Evolutionary conservation across 768 basidiomycete species (phyloP), one percentile per base, ranked within the genome.

Genomic region (Favolaschia claudopus): DNA sequence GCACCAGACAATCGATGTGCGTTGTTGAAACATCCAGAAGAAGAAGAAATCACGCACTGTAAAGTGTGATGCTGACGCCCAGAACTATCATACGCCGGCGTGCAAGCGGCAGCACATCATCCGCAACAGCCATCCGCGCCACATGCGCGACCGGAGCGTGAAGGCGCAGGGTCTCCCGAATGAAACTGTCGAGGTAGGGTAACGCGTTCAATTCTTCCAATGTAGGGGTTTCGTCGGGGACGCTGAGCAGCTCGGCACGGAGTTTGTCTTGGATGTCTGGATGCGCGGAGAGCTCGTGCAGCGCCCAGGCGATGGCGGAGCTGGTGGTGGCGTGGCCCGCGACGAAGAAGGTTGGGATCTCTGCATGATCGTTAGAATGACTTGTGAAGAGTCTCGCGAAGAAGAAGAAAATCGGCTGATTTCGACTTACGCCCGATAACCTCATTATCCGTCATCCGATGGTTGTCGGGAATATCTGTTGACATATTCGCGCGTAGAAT

Each of bases 401-500:
- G n/a, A n/a, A n/a, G n/a, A n/a, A n/a, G n/a, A n/a, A n/a, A n/a
- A n/a, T n/a, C n/a, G n/a, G n/a, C n/a, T n/a, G n/a, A n/a, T n/a
- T n/a, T n/a, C n/a, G 74, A 76, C 55, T 78, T 70, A 61, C 79
- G 76, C 0, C 76, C 81, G 3, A 80, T 32, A 5, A 86, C 79
- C 33, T 85, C 84, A 20, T 71, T 72, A 25, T 85, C 83, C 0
- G 76, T 76, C 59, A 85, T 47, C 34, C 65, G 68, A 58, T 81
- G 78, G 19, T 54, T 68, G 8, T 79, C 79, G 0, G 77, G 75
- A 4, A 82, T 62, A 60, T 84, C 81, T 0, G 73, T 70, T 1
- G 79, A 78, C 76, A 84, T 75, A 63, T 85, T 85, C 6, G 83
- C 82, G 48, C 72, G 74, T 53, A 84, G 71, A 5, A 85, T 68